Evolutionary conservation across 345 rosid genomes (phyloP).

Genomic region (Camelina neglecta): DNA sequence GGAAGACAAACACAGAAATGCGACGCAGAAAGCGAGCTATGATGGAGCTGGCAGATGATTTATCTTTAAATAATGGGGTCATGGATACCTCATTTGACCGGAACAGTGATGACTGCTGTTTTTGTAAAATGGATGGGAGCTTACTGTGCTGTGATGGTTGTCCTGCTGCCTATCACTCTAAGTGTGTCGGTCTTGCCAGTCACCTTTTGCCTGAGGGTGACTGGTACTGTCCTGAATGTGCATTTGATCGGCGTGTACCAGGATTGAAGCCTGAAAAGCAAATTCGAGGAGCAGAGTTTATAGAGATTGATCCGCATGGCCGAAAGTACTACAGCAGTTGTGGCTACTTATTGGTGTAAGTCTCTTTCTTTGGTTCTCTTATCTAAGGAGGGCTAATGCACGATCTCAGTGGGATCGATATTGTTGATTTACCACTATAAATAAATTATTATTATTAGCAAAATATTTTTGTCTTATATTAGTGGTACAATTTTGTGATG

Average conservation of each 20-base stretch:
- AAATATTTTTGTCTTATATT: neutral
- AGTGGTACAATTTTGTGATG: constrained; percentile 14
- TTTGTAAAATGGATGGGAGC: constrained; percentile 97
- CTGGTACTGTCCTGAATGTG: constrained; percentile 99
- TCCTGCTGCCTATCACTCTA: constrained; percentile 99
- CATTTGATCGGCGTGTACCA: constrained; percentile 57
- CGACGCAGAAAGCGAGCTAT: constrained; percentile 59
- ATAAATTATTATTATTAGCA: constrained; percentile 8
- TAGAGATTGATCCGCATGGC: constrained; percentile 82
- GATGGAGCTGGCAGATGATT: constrained; percentile 55
- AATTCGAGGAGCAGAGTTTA: constrained; percentile 83
- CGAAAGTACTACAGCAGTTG: constrained; percentile 77
- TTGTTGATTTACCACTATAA: constrained; percentile 24
- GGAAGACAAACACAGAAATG: constrained; percentile 54
- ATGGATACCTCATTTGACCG: constrained; percentile 63
- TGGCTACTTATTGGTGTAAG: constrained; percentile 96
- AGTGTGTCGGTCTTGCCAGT: constrained; percentile 83
- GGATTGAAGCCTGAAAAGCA: constrained; percentile 60
- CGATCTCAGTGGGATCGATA: constrained; percentile 7
- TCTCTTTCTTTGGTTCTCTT: constrained; percentile 40
- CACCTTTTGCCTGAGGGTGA: constrained; percentile 93
- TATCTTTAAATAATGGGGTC: constrained; percentile 59
- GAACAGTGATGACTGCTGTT: constrained; percentile 92
- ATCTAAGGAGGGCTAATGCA: constrained; percentile 28
- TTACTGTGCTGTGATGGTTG: constrained; percentile 98